Conservation (phyloP, 306 rosid genomes). For the Acmispon strigosus region DNA sequence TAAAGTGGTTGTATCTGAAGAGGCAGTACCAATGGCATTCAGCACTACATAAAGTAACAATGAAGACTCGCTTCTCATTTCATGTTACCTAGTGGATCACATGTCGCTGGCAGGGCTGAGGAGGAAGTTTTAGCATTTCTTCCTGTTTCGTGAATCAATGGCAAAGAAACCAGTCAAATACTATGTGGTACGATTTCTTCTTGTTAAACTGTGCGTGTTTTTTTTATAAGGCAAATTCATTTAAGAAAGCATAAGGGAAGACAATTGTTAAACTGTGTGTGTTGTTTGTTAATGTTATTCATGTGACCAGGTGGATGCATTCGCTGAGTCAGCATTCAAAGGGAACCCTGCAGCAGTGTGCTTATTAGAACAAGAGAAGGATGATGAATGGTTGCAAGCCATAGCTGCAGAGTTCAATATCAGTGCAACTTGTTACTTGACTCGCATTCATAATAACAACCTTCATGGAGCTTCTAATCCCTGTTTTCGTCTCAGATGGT, state of each 20-base stretch:
- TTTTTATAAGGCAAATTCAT: too few relatives aligned
- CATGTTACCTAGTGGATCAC: too few relatives aligned
- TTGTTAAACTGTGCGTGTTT: too few relatives aligned
- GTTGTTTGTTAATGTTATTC: too few relatives aligned
- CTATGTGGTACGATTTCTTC: constrained; percentile 36
- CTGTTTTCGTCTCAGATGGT: constrained; percentile 63
- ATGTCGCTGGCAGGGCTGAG: too few relatives aligned
- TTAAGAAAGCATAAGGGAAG: too few relatives aligned
- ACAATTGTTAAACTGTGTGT: too few relatives aligned
- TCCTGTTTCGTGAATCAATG: constrained; percentile 1
- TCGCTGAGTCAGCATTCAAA: constrained; percentile 51
- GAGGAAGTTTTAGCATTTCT: neutral
- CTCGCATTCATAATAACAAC: constrained; percentile 13
- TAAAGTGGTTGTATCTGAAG: too few relatives aligned
- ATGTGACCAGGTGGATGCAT: constrained; percentile 45
- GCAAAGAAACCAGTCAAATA: constrained; percentile 46
- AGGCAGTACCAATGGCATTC: too few relatives aligned
- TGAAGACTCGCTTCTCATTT: too few relatives aligned
- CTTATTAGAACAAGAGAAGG: constrained; percentile 44
- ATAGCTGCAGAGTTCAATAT: constrained; percentile 50
- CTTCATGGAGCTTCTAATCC: neutral
- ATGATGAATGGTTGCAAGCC: constrained; percentile 45
- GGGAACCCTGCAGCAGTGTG: constrained; percentile 68
- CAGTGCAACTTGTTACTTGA: constrained; percentile 35
- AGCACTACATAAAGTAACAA: too few relatives aligned